Percentiles rank a stretch among this genome's conserved stretches.
Conservation (phyloP, 768 basidiomycete genomes). For the Podaxis sp. region DNA sequence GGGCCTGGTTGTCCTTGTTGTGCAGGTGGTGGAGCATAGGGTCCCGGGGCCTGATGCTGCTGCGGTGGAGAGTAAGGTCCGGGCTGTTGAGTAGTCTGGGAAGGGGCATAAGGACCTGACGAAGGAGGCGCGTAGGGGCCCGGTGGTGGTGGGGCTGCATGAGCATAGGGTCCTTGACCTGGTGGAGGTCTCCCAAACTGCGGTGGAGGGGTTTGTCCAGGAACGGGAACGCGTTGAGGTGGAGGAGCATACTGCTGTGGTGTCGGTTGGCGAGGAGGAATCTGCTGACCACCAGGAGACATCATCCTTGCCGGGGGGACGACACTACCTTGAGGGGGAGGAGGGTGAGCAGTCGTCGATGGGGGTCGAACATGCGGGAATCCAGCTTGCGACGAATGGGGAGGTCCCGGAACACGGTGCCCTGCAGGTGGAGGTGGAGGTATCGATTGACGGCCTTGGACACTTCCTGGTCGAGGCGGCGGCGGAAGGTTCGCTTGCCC, state of each 20-base stretch:
- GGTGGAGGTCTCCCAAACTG: constrained; percentile 23
- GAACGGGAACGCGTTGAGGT: constrained; percentile 35
- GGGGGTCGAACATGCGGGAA: constrained; percentile 26
- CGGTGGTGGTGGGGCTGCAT: constrained; percentile 41
- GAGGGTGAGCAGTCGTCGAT: constrained; percentile 18
- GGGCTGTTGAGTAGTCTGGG: constrained; percentile 23
- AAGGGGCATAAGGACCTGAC: constrained; percentile 20
- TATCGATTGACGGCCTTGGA: constrained; percentile 44
- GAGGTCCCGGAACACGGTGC: constrained; percentile 26
- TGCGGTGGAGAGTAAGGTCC: constrained; percentile 18
- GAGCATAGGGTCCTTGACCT: constrained; percentile 31
- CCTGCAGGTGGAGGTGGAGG: constrained; percentile 36
- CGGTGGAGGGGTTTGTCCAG: constrained; percentile 40
- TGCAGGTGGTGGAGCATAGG: constrained; percentile 26
- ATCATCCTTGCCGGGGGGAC: constrained; percentile 40
- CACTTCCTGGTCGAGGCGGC: constrained; percentile 63
- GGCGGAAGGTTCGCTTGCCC: constrained; percentile 54
- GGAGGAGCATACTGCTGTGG: constrained; percentile 52
- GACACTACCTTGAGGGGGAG: constrained; percentile 1
- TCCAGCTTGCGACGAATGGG: constrained; percentile 24
- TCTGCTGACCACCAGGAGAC: constrained; percentile 28
- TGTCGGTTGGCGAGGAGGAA: constrained; percentile 38
- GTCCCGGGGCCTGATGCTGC: constrained; percentile 27
- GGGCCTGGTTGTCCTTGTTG: constrained; percentile 22
- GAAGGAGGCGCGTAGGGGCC: constrained; percentile 24